A percentile compares a stretch with the other conserved stretches of the same genome.
These are phyloP conservation scores for Boletus barrowsii DNA, from an alignment of 768 basidiomycete species.

Conservation along the genomic window DNA sequence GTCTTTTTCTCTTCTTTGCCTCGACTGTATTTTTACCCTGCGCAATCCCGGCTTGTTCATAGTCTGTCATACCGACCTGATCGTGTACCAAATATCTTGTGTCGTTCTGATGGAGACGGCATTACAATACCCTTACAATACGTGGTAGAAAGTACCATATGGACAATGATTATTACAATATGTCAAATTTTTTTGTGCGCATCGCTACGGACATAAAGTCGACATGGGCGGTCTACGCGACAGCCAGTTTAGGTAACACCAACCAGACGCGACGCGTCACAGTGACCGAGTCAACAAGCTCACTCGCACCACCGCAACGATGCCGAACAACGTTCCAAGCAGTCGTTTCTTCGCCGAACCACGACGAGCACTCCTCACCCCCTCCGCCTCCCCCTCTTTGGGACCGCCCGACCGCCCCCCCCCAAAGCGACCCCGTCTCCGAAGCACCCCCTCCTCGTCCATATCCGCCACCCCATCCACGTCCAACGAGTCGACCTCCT, in stretches of 20 bases:
- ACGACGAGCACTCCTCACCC: slow-evolving; percentile 18
- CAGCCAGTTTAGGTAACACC: slow-evolving; percentile 12
- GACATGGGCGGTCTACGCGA: neutral
- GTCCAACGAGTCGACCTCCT: slow-evolving; percentile 26
- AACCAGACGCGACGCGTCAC: slow-evolving; percentile 13
- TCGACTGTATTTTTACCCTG: slow-evolving; percentile 4
- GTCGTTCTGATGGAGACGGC: neutral
- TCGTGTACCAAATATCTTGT: slow-evolving; percentile 10
- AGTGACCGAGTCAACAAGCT: slow-evolving; percentile 7
- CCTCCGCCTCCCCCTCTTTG: slow-evolving; percentile 29
- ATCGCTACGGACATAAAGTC: too few species aligned
- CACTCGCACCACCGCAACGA: slow-evolving; percentile 1
- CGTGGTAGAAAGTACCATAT: slow-evolving; percentile 16
- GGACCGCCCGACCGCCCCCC: slow-evolving; percentile 38
- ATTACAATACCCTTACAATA: slow-evolving; percentile 14
- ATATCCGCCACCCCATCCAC: slow-evolving; percentile 35
- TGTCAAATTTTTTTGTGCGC: neutral
- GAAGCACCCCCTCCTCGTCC: slow-evolving; percentile 43
- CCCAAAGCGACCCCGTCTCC: slow-evolving; percentile 48
- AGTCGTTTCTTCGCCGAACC: slow-evolving; percentile 13
- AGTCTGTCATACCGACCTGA: slow-evolving; percentile 4
- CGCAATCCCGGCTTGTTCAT: neutral
- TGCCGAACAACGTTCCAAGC: neutral
- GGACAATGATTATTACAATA: slow-evolving; percentile 2
- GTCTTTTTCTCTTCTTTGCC: neutral